Evolutionary conservation across 2,329 filamentous ascomycete genomes (phyloP).

Genomic region (Emergomyces pasteurianus): DNA sequence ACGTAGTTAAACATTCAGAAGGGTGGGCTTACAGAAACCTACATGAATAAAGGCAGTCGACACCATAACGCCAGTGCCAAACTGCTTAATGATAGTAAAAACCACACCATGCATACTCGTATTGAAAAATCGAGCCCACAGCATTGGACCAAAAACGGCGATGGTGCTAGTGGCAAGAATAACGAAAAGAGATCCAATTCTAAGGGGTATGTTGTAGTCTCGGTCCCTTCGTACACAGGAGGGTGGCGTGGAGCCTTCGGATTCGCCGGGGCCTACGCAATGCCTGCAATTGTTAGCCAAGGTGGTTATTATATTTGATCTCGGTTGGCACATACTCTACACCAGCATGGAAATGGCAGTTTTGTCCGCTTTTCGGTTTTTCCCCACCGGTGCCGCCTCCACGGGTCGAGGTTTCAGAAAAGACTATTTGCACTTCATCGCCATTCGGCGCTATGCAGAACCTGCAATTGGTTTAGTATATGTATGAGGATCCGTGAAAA

Average conservation of each 20-base stretch:
- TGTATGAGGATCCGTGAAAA: neutral
- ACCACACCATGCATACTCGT: conserved; percentile 36
- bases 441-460: conserved; percentile 51
- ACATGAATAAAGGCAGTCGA: conserved; percentile 60
- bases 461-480: conserved; percentile 25
- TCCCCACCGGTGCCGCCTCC: conserved; percentile 19
- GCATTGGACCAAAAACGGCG: conserved; percentile 56
- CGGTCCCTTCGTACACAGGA: conserved; percentile 40
- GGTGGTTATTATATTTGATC: no score
- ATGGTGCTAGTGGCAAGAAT: conserved; percentile 57
- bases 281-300: conserved; percentile 23
- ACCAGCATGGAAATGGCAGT: conserved; percentile 64
- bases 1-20: neutral
- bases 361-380: conserved; percentile 20
- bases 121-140: conserved; percentile 48
- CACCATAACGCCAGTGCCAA: conserved; percentile 61
- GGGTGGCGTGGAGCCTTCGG: conserved; percentile 12
- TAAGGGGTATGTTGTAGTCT: conserved; percentile 55
- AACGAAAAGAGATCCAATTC: conserved; percentile 61
- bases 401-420: conserved; percentile 16
- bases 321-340: conserved; percentile 49
- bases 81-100: conserved; percentile 48
- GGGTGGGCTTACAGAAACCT: conserved; percentile 5
- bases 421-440: conserved; percentile 46
- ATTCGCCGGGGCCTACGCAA: conserved; percentile 42